Base-by-base conservation (phyloP, 345 rosid species). In the Alliaria petiolata region DNA sequence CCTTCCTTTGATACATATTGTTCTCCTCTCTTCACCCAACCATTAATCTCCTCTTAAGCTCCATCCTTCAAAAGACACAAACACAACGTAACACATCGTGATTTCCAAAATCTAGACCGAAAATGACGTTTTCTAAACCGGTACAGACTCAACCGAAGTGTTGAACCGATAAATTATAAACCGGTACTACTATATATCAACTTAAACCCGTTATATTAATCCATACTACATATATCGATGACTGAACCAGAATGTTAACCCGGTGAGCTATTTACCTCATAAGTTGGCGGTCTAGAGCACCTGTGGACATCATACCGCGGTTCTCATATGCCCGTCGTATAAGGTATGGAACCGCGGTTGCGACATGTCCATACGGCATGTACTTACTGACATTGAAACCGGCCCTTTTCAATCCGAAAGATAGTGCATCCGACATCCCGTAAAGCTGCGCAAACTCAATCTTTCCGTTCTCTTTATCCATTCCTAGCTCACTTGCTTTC, bases 301-400 rank as follows among this genome's bases (percentile, higher is more conserved):
- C 82, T 47, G 96, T 67, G 1, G 95, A 76, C 53, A 93, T 73
- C 22, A 91, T 65, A 38, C 98, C 98, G 38, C 91, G 83, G 25
- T 93, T 93, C 83, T 93, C 98, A 66, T 93, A 96, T 7, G 97
- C 97, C 58, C 98, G 76, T 76, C 98, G 76, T 2, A 93, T 76
- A 53, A 93, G 86, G 47, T 93, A 93, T 0, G 97, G 98, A 38
- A 93, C 78, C 1, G 88, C 92, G 66, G 61, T 80, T 2, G 81
- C 95, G 1, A 93, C 79, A 0, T 87, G 85, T 3, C 97, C 98
- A 6, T 77, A 93, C 0, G 97, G 97, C 87, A 87, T 83, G 64
- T 91, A 93, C 78, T 93, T 93, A 68, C 97, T 89, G 6, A 93
- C 96, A 36, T 74, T 85, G 73, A 93, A 90, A 64, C 98, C 98